Conservation (phyloP, 805 yeast species). For the Teunomyces gatunensis region DNA sequence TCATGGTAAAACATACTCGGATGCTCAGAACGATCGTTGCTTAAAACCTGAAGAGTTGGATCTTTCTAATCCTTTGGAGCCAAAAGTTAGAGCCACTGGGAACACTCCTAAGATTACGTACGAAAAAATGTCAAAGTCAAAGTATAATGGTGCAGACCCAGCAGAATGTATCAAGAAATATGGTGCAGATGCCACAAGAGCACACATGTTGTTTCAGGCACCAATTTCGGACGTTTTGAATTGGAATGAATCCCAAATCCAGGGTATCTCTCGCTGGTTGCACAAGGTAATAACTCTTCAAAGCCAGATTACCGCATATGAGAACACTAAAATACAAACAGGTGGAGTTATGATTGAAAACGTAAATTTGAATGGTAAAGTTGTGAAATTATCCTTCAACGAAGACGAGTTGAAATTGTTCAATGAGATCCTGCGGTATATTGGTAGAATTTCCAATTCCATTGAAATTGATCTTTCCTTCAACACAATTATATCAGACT, state of each 20-base stretch:
- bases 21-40: constrained; percentile 72
- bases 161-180: constrained; percentile 64
- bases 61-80: constrained; percentile 34
- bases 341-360: constrained; percentile 14
- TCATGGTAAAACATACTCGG: constrained; percentile 79
- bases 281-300: constrained; percentile 47
- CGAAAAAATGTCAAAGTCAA: constrained; percentile 97
- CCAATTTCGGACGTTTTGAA: constrained; percentile 77
- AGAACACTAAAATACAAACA: neutral
- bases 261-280: constrained; percentile 88
- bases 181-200: constrained; percentile 94
- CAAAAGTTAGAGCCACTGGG: constrained; percentile 51
- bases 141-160: constrained; percentile 93
- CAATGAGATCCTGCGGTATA: constrained; percentile 51
- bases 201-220: constrained; percentile 89
- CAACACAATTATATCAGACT: constrained; percentile 86
- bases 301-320: constrained; percentile 12
- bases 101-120: constrained; percentile 52
- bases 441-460: constrained; percentile 55
- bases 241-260: constrained; percentile 89
- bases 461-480: constrained; percentile 58
- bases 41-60: constrained; percentile 77
- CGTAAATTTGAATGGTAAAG: constrained; percentile 19
- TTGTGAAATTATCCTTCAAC: constrained; percentile 22
- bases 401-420: constrained; percentile 54